These are phyloP conservation scores for Rubia tinctorum DNA, from an alignment of 305 asterid species.

Conservation along the genomic window DNA sequence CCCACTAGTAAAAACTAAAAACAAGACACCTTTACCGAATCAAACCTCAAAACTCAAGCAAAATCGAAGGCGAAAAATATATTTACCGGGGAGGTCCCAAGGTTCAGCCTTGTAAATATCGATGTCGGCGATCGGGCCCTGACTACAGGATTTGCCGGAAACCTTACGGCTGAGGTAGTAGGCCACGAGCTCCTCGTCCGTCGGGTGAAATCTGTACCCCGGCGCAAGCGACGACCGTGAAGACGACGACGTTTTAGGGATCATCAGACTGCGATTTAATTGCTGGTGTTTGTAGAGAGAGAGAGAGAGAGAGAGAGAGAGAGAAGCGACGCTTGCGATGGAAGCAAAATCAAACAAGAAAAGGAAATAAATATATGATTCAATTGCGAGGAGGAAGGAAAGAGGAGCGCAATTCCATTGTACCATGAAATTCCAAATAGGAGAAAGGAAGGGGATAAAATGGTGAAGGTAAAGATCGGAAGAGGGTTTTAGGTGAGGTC, in stretches of 20 bases:
- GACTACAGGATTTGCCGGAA: constrained; percentile 55
- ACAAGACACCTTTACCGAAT: neutral
- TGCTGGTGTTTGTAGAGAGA: neutral
- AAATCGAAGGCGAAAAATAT: neutral
- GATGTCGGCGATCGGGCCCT: constrained; percentile 76
- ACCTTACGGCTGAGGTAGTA: constrained; percentile 80
- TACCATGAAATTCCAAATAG: neutral
- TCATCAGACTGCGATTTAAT: constrained; percentile 9
- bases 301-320: too few relatives aligned
- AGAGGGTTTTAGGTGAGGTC: neutral
- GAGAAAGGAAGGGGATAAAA: neutral
- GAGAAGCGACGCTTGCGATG: neutral
- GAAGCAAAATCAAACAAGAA: neutral
- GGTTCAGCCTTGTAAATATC: constrained; percentile 94
- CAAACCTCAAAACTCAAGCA: neutral
- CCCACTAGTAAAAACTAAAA: neutral
- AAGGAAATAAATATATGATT: neutral
- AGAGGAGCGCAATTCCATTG: neutral
- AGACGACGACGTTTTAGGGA: constrained; percentile 29
- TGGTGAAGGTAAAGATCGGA: neutral
- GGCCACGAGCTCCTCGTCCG: constrained; percentile 93
- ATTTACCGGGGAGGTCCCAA: constrained; percentile 91
- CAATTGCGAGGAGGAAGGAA: neutral
- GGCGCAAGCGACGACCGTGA: constrained; percentile 66
- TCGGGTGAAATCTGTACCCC: constrained; percentile 94